phyloP scores from a whole-genome alignment of 805 yeast genomes.

The Cyberlindnera maclurae region DNA sequence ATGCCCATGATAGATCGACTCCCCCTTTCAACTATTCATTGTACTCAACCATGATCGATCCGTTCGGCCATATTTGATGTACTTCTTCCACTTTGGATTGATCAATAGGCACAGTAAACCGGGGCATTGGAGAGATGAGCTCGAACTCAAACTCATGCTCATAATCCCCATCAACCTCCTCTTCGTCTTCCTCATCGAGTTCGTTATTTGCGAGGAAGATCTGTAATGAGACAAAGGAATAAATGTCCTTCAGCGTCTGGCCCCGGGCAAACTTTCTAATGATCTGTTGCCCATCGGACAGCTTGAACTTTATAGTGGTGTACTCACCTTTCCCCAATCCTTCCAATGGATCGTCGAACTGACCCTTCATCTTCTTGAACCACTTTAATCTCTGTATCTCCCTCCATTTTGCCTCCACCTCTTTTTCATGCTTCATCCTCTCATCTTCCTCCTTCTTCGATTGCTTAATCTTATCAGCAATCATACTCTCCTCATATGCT shows the following conservation, averaged over 20 bases:
- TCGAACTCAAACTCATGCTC: constrained; percentile 44
- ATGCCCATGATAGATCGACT: not conserved
- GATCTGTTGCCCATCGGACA: constrained; percentile 45
- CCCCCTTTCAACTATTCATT: constrained; percentile 23
- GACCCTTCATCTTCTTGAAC: constrained; percentile 7
- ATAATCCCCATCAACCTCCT: constrained; percentile 22
- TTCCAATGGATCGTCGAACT: constrained; percentile 7
- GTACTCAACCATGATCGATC: constrained; percentile 50
- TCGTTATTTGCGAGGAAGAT: constrained; percentile 18
- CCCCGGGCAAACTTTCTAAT: constrained; percentile 36
- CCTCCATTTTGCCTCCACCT: constrained; percentile 2
- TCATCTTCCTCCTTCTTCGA: constrained; percentile 31
- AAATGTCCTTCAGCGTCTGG: constrained; percentile 39
- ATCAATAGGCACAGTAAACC: constrained; percentile 37
- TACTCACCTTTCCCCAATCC: constrained; percentile 25
- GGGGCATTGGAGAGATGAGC: constrained; percentile 57
- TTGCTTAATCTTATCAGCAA: constrained; percentile 49
- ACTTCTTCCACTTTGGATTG: constrained; percentile 32
- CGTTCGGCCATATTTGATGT: constrained; percentile 60
- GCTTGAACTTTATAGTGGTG: constrained; percentile 44
- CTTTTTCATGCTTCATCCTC: constrained; percentile 17
- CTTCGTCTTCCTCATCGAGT: constrained; percentile 1
- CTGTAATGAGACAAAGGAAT: constrained; percentile 41
- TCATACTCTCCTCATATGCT: constrained; percentile 56
- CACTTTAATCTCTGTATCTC: constrained; percentile 8